phyloP scores from a whole-genome alignment of 495 filamentous ascomycete species.

The Penicillium steckii region DNA sequence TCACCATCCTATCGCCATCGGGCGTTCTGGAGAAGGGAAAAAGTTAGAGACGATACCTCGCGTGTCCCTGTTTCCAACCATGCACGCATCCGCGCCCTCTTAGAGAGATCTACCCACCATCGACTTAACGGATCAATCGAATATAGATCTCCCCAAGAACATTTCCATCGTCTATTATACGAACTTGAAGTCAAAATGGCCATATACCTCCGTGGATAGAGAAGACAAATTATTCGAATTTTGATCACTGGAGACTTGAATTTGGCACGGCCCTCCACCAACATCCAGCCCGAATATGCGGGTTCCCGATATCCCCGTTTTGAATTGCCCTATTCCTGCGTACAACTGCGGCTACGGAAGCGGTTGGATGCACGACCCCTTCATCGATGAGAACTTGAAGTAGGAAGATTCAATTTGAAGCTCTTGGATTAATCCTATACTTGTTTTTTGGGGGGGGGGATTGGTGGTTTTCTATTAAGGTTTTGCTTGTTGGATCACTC shows the following conservation, averaged over 20 bases:
- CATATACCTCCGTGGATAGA: too few species aligned
- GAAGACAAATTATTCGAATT: too few species aligned
- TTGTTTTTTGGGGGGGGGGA: too few species aligned
- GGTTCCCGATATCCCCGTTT: neutral
- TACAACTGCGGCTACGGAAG: neutral
- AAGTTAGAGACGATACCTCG: neutral
- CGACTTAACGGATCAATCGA: neutral
- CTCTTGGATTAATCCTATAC: too few species aligned
- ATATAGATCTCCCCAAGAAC: neutral
- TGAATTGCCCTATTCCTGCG: neutral
- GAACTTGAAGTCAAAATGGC: too few species aligned
- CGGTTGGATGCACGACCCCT: neutral
- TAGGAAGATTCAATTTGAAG: too few species aligned
- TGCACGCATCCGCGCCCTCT: neutral
- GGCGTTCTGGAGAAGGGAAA: neutral
- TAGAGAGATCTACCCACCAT: neutral
- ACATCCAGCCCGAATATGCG: neutral
- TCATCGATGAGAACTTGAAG: neutral
- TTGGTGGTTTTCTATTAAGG: too few species aligned
- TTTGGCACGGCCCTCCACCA: neutral
- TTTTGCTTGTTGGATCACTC: too few species aligned
- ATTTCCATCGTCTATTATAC: too few species aligned
- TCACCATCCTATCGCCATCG: neutral
- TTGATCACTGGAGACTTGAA: neutral
- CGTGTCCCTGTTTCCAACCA: neutral